Evolutionary conservation across 176 grass and related monocot species (phyloP).

Genomic region (Elaeis guineensis): DNA sequence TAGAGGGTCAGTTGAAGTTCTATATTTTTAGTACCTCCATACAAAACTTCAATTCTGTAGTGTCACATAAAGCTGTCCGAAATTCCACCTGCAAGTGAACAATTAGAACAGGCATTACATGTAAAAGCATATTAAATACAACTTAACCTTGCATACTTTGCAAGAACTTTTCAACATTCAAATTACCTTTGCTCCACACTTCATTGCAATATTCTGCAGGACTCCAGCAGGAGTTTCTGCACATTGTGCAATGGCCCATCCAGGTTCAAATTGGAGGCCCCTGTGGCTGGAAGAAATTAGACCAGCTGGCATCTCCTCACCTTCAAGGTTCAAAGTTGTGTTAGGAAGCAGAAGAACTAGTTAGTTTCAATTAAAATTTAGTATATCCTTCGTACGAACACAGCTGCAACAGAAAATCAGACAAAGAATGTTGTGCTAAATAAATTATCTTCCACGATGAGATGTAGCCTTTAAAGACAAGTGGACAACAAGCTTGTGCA

Average conservation of each 20-base stretch:
- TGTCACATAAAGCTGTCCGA: conserved; percentile 50
- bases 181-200: conserved; percentile 80
- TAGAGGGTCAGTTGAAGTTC: background rate
- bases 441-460: too few relatives aligned
- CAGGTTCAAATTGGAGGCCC: conserved; percentile 28
- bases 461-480: too few relatives aligned
- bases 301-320: conserved; percentile 19
- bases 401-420: too few relatives aligned
- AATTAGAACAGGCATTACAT: conserved; percentile 19
- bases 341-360: conserved; percentile 14
- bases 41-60: conserved; percentile 54
- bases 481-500: too few relatives aligned
- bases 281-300: conserved; percentile 28
- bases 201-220: conserved; percentile 54
- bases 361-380: conserved; percentile 12
- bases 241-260: conserved; percentile 19
- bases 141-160: conserved; percentile 3
- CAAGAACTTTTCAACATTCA: conserved; percentile 8
- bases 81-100: conserved; percentile 60
- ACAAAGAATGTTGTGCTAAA: too few relatives aligned
- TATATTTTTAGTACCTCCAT: conserved; percentile 49
- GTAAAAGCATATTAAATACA: conserved; percentile 19
- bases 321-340: conserved; percentile 23
- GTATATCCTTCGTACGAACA: too few relatives aligned
- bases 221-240: conserved; percentile 34